phyloP scores from a whole-genome alignment of 2,329 filamentous ascomycete species.

The Fusarium veterinarium region DNA sequence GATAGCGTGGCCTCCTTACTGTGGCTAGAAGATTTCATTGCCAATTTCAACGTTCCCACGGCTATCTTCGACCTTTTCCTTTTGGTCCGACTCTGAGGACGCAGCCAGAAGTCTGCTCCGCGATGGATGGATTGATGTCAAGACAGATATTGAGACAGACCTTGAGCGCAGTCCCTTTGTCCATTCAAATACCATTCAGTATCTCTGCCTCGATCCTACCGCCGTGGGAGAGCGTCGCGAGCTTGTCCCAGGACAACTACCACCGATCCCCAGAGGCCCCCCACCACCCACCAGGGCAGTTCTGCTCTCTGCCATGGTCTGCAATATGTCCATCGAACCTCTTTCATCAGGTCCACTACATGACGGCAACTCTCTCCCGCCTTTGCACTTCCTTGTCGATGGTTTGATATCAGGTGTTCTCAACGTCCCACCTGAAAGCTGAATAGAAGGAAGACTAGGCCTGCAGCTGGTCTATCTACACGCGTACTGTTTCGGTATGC shows the following conservation, averaged over 20 bases:
- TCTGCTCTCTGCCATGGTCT: neutral
- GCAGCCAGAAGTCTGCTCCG: neutral
- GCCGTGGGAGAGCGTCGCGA: neutral
- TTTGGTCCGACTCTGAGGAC: neutral
- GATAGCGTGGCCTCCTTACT: neutral
- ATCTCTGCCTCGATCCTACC: neutral
- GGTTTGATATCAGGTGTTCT: neutral
- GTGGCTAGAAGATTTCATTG: neutral
- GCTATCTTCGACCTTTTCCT: neutral
- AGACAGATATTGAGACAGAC: neutral
- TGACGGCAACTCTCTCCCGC: neutral
- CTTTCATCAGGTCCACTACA: neutral
- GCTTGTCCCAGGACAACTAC: neutral
- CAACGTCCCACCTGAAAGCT: neutral
- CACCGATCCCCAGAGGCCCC: too few relatives aligned
- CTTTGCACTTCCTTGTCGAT: neutral
- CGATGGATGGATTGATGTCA: neutral
- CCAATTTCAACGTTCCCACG: neutral
- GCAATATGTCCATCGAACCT: neutral
- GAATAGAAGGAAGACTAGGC: neutral
- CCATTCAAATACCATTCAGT: neutral
- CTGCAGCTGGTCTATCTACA: neutral
- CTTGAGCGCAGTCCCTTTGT: neutral
- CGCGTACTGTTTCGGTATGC: neutral
- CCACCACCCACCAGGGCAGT: neutral